Percentiles rank a stretch among this genome's conserved stretches.
phyloP scores from a whole-genome alignment of 768 basidiomycete genomes.

The Boletus speciosus region DNA sequence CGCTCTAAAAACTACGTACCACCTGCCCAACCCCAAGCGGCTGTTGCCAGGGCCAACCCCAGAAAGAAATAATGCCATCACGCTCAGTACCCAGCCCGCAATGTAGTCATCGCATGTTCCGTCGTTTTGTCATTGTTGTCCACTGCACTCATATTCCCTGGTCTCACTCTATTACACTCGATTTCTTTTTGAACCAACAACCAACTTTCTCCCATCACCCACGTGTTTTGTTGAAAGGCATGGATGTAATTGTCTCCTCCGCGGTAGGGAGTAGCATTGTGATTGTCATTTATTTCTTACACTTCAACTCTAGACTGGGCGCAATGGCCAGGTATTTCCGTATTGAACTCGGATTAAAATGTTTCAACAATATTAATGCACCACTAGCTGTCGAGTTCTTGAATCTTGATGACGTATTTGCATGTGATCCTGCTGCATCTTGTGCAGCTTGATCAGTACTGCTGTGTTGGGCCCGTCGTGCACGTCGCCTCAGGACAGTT shows the following conservation, averaged over 20 bases:
- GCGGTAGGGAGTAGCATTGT: slow-evolving; percentile 8
- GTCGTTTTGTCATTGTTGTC: slow-evolving; percentile 20
- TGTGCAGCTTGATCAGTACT: not conserved
- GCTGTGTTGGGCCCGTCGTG: no score
- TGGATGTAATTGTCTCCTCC: slow-evolving; percentile 5
- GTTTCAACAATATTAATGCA: not conserved
- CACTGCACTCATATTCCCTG: slow-evolving; percentile 17
- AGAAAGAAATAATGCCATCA: slow-evolving; percentile 38
- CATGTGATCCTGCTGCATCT: not conserved
- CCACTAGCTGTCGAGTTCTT: not conserved
- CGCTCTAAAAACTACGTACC: slow-evolving; percentile 66
- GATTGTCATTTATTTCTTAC: slow-evolving; percentile 9
- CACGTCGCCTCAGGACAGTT: no score
- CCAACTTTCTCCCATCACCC: slow-evolving; percentile 2
- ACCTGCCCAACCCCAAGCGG: slow-evolving; percentile 44
- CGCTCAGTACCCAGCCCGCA: slow-evolving; percentile 2
- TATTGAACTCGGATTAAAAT: not conserved
- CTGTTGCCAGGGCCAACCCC: slow-evolving; percentile 38
- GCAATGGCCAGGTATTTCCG: not conserved
- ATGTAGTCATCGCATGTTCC: slow-evolving; percentile 22
- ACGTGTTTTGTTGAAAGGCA: slow-evolving; percentile 4
- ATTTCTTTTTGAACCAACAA: slow-evolving; percentile 7
- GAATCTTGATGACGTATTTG: not conserved
- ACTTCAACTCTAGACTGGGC: slow-evolving; percentile 4
- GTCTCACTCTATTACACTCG: slow-evolving; percentile 10